Conservation (phyloP, 2,329 filamentous ascomycete genomes). For the Colletotrichum coccodes region DNA sequence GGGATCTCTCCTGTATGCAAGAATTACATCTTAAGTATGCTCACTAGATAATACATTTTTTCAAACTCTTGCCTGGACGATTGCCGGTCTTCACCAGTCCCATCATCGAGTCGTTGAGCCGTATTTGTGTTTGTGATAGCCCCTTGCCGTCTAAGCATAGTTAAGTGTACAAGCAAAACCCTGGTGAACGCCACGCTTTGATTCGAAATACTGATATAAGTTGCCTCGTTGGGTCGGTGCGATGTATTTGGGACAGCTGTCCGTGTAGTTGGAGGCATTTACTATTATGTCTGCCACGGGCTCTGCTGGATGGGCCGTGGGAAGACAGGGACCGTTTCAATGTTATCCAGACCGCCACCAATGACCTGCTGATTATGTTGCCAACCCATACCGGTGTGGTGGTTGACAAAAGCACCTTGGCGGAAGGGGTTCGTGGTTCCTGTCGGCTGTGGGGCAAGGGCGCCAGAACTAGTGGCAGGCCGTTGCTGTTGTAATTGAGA, state of each 20-base stretch:
- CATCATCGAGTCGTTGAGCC: not conserved
- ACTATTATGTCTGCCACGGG: constrained; percentile 61
- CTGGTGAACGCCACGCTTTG: constrained; percentile 46
- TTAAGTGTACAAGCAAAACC: constrained; percentile 33
- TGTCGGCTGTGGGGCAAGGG: constrained; percentile 79
- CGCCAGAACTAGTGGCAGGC: constrained; percentile 56
- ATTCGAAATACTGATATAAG: constrained; percentile 38
- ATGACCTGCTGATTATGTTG: constrained; percentile 82
- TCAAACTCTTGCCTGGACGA: constrained; percentile 6
- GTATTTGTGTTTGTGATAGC: constrained; percentile 25
- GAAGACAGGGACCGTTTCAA: constrained; percentile 86
- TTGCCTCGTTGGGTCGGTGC: constrained; percentile 30
- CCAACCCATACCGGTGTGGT: constrained; percentile 89
- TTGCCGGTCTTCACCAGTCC: not conserved
- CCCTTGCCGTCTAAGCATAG: constrained; percentile 37
- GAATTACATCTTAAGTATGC: constrained; percentile 32
- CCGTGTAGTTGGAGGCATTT: not conserved
- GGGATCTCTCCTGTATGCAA: constrained; percentile 16
- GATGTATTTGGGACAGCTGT: constrained; percentile 7
- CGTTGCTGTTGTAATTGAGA: constrained; percentile 49
- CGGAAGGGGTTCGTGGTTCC: constrained; percentile 96
- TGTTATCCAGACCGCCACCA: constrained; percentile 81
- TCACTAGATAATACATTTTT: constrained; percentile 33
- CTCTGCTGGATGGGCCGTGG: constrained; percentile 78
- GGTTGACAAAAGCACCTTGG: constrained; percentile 89